Evolutionary conservation across 148 eudicot species (phyloP), one percentile per base, ranked within the genome.

Genomic region (Agrostemma githago): DNA sequence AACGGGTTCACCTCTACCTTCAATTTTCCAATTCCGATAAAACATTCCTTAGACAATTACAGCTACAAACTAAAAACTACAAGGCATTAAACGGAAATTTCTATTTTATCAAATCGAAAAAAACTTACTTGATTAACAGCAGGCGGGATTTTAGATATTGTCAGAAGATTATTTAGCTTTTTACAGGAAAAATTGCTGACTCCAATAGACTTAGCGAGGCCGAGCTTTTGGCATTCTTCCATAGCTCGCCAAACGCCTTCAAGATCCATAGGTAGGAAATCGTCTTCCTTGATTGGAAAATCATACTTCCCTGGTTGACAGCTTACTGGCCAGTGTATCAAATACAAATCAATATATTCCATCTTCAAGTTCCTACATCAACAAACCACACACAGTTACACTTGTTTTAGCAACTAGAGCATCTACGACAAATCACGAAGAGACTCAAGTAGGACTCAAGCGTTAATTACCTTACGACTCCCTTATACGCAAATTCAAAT

Each of bases 1-100:
- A 81, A 72, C 26, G 97, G 97, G 71, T 84, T 92, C 84, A 92
- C 83, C 83, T 92, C 97, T 83, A 89, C 97, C 93, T 89, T 44
- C 5, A 37, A 17, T 59, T 66, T 66, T 71, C 14, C 10, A 72
- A 16, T 70, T 71, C 9, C 67, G 3, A 14, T 19, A 12, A 62
- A 71, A n/a, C 19, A 43, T 61, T 6, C 14, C 40, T 75, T 21
- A 26, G 68, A 59, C 43, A 15, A 21, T 51, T 66, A 16, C 42
- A 67, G 26, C 7, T 19, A 5, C 46, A 42, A n/a, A 14, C 46
- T 14, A 8, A 10, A 19, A 44, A 6, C 10, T 65, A 5, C 5
- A 63, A 11, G 12, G 14, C 70, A 66, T 12, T 43, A n/a, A 44
- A 53, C 39, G 44, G 8, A 40, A 4, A 12, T 26, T 26, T 26